phyloP scores from a whole-genome alignment of 2,329 filamentous ascomycete genomes.

The Hortaea sp. region DNA sequence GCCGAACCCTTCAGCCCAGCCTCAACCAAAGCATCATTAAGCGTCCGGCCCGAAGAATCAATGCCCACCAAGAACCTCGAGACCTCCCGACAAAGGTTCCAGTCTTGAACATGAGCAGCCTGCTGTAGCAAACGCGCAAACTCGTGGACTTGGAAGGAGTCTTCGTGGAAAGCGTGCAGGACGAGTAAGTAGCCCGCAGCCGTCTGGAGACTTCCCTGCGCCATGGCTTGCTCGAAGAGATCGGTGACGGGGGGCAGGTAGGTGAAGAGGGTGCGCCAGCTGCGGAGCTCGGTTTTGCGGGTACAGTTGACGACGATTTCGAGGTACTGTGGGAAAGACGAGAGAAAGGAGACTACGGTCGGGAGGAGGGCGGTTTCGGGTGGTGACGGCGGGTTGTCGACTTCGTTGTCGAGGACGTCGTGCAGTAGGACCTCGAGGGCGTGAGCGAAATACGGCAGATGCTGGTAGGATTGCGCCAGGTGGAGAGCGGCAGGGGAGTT shows the following conservation, averaged over 20 bases:
- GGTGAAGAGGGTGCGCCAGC: slow-evolving; percentile 87
- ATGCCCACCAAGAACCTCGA: slow-evolving; percentile 90
- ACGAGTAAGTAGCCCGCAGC: slow-evolving; percentile 95
- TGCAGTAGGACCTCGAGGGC: slow-evolving; percentile 87
- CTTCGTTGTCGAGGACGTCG: slow-evolving; percentile 87
- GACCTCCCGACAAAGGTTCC: slow-evolving; percentile 91
- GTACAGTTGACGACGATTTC: slow-evolving; percentile 96
- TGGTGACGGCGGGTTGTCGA: slow-evolving; percentile 50
- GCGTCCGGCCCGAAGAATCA: slow-evolving; percentile 72
- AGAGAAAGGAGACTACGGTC: slow-evolving; percentile 43
- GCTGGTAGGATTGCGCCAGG: slow-evolving; percentile 74
- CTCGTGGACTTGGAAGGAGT: slow-evolving; percentile 48
- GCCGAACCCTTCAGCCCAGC: slow-evolving; percentile 15
- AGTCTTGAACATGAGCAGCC: slow-evolving; percentile 77
- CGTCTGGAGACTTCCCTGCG: slow-evolving; percentile 79
- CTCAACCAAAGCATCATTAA: slow-evolving; percentile 56
- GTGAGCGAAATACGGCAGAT: slow-evolving; percentile 85
- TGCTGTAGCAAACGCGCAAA: slow-evolving; percentile 67
- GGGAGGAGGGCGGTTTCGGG: slow-evolving; percentile 41
- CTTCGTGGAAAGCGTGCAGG: slow-evolving; percentile 58
- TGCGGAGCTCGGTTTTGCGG: slow-evolving; percentile 88
- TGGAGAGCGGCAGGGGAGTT: slow-evolving; percentile 72
- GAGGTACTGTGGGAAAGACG: slow-evolving; percentile 63
- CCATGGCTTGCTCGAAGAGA: slow-evolving; percentile 85
- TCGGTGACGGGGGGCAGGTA: slow-evolving; percentile 84